Conservation (phyloP, 495 filamentous ascomycete species). For the Lophiotrema nucula region DNA sequence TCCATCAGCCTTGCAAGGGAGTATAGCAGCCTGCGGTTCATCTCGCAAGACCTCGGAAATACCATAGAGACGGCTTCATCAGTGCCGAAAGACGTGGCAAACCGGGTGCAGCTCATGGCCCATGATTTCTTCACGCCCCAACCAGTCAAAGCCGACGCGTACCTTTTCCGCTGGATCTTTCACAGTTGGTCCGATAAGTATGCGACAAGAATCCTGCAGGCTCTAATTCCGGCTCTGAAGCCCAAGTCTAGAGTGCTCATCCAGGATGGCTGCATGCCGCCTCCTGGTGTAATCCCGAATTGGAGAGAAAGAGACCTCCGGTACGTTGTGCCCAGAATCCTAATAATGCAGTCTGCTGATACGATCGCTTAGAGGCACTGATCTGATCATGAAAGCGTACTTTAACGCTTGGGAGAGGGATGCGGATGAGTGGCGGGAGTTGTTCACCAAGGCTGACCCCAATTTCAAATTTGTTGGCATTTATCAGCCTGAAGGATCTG, state of each 20-base stretch:
- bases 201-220: slow-evolving; percentile 3
- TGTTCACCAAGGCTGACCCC: not conserved
- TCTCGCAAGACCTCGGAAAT: slow-evolving; percentile 13
- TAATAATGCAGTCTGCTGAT: not conserved
- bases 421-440: not conserved
- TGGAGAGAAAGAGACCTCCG: not conserved
- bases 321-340: too few species aligned
- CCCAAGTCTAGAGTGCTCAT: not conserved
- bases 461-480: not conserved
- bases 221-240: slow-evolving; percentile 3
- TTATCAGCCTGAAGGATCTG: too few species aligned
- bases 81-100: not conserved
- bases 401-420: not conserved
- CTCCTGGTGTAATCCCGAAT: too few species aligned
- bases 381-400: not conserved
- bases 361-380: not conserved
- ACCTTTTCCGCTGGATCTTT: slow-evolving; percentile 15
- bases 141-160: slow-evolving; percentile 13
- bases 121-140: slow-evolving; percentile 17
- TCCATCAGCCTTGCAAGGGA: slow-evolving; percentile 8
- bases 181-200: slow-evolving; percentile 18
- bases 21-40: slow-evolving; percentile 11
- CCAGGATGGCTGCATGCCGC: not conserved
- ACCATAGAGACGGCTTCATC: slow-evolving; percentile 31
- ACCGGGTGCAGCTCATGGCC: not conserved